phyloP scores from a whole-genome alignment of 2,329 filamentous ascomycete species.

The Bipolaris gigantea region DNA sequence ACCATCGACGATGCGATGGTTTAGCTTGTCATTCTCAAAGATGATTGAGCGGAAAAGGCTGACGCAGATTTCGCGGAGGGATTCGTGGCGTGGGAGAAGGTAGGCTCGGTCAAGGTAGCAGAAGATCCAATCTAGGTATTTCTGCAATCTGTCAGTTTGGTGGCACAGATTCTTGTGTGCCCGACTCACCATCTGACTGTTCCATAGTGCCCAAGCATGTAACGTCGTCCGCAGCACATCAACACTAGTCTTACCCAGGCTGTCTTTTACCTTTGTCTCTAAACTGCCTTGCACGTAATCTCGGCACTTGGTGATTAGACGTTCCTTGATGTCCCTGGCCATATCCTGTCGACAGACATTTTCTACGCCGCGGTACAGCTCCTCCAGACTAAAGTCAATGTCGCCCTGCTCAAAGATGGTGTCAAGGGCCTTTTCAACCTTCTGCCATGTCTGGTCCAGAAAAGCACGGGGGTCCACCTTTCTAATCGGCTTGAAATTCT shows the following conservation, averaged over 20 bases:
- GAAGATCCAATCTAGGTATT: constrained; percentile 82
- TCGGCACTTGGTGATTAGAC: constrained; percentile 68
- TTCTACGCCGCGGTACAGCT: constrained; percentile 87
- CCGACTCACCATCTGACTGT: constrained; percentile 67
- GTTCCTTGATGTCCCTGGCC: constrained; percentile 67
- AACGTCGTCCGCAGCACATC: constrained; percentile 65
- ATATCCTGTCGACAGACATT: constrained; percentile 82
- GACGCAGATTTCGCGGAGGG: constrained; percentile 81
- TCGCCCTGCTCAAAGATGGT: constrained; percentile 72
- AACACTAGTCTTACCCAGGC: constrained; percentile 60
- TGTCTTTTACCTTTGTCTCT: constrained; percentile 60
- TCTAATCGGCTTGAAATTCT: constrained; percentile 75
- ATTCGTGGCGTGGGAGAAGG: constrained; percentile 73
- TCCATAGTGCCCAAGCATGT: constrained; percentile 75
- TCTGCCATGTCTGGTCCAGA: constrained; percentile 72
- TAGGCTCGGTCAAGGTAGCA: constrained; percentile 93
- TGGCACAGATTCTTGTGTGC: not conserved
- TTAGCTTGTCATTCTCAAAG: constrained; percentile 57
- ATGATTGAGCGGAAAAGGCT: constrained; percentile 69
- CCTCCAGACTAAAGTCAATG: constrained; percentile 70
- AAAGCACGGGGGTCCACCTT: constrained; percentile 72
- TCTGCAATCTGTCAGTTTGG: constrained; percentile 49
- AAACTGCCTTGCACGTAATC: constrained; percentile 62
- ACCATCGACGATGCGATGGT: constrained; percentile 62
- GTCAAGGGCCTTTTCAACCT: constrained; percentile 72